phyloP scores from a whole-genome alignment of 1,284 basidiomycete species.

The Xerocomus amazonicus region DNA sequence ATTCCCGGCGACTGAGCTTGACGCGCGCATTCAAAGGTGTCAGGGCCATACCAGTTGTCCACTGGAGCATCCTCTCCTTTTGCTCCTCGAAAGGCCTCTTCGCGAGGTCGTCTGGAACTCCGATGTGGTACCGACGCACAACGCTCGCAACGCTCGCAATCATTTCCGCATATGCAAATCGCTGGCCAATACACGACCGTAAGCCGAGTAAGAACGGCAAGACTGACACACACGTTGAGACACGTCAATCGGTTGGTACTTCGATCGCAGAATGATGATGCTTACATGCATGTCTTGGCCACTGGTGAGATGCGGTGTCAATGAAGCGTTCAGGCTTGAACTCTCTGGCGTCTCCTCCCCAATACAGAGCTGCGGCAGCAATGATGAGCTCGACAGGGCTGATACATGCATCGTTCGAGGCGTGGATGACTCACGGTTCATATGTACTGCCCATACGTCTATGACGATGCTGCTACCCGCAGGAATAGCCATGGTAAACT shows the following conservation, averaged over 20 bases:
- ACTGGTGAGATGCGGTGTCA: constrained; percentile 36
- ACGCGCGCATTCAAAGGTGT: constrained; percentile 28
- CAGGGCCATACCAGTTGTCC: constrained; percentile 32
- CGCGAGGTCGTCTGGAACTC: constrained; percentile 34
- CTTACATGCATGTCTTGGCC: constrained; percentile 37
- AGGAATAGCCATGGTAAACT: constrained; percentile 37
- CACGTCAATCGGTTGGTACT: neutral
- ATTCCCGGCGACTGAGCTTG: constrained; percentile 20
- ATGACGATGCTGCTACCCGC: constrained; percentile 38
- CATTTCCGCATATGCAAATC: constrained; percentile 30
- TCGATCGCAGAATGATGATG: neutral
- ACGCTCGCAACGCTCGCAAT: constrained; percentile 30
- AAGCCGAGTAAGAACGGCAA: constrained; percentile 39
- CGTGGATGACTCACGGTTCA: constrained; percentile 29
- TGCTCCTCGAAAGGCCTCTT: constrained; percentile 26
- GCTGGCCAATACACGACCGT: constrained; percentile 41
- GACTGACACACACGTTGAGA: constrained; percentile 14
- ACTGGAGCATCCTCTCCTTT: constrained; percentile 27
- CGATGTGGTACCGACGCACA: constrained; percentile 30
- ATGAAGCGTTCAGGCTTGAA: constrained; percentile 50
- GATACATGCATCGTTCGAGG: neutral
- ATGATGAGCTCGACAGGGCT: neutral
- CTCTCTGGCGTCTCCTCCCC: constrained; percentile 41
- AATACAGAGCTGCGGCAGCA: constrained; percentile 33
- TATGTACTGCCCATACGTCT: constrained; percentile 39